Evolutionary conservation across 257 asterid genomes (phyloP), one percentile per base, ranked within the genome.

Genomic region (Coffea eugenioides): DNA sequence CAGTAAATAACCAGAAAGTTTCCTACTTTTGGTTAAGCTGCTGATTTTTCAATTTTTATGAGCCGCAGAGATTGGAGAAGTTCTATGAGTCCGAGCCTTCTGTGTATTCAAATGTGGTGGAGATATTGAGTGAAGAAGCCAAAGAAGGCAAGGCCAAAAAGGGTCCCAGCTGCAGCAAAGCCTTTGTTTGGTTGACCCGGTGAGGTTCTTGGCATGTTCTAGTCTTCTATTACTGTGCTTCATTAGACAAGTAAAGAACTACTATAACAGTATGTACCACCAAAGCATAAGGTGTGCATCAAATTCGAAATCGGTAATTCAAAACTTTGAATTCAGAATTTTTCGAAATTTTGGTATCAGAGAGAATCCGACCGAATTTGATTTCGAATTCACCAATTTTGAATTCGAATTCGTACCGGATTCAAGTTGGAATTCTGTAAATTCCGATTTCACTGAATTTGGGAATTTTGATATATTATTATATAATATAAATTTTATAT

Each of bases 121-220:
- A 90, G 87, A 94, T 94, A 57, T 43, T 94, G 85, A 91, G 87
- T 87, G 89, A 91, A 80, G 98, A 94, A 81, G 84, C 69, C 14
- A 76, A 67, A 15, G 92, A 90, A 86, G 96, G 90, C 75, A 90
- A 65, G 5, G 92, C 94, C 12, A 92, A 51, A 75, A 84, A 85
- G 56, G 92, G 94, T 36, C 90, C 87, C 82, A 92, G 93, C 34
- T 90, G 96, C 78, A 83, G 94, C 78, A 94, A 91, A 82, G 88
- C 98, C 71, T 87, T 95, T 75, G 91, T 95, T 79, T 95, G 99
- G 98, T 95, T 95, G 41, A 92, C 90, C 74, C 91, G 99, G 99
- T 92, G 81, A 73, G 1, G 3, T 61, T 61, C 11, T n/a, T 6
- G 9, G 23, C 27, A 48, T 56, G 0, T 23, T 6, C 48, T 49